Evolutionary conservation across 1,284 basidiomycete species (phyloP), one percentile per base, ranked within the genome.

Genomic region (Fomitiporia mediterranea): DNA sequence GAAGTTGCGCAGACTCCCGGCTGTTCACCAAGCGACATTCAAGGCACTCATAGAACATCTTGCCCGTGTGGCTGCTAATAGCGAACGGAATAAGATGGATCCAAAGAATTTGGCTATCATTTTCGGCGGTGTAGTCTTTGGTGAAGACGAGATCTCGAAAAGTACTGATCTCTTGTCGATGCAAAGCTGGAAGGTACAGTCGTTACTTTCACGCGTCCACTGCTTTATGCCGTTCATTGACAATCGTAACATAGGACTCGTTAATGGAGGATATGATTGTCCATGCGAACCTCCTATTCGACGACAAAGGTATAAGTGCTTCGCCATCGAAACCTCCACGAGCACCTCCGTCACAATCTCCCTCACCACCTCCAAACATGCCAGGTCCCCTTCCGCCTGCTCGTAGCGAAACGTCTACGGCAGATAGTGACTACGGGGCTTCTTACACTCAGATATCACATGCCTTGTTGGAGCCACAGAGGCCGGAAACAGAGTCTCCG

Each of bases 61-160:
- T 9, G 77, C 87, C 6, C 80, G 86, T 23, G 84, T 99, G 3
- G 83, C 85, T 1, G 74, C 82, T 5, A 76, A 81, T 50, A 76
- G 80, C 3, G 81, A 84, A 19, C 81, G 81, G 68, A 98, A 97
- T 71, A 98, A 97, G 73, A 99, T 99, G 96, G 92, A 94, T 61
- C 76, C 88, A 0, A 90, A 89, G 74, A 95, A 94, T 65, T 74
- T 95, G 23, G 89, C 90, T 3, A 92, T 94, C 55, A 85, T 93
- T 0, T 94, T 94, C 70, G 85, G 85, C 40, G 78, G 83, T 9
- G 90, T 93, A 9, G 81, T 96, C 44, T 94, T 96, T 65, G 92
- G 92, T 9, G 91, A 94, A 67, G 93, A 96, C 58, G 89, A 94
- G 57, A 75, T 90, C 48, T 83, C 88, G 0, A 86, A 86, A 62